phyloP scores from a whole-genome alignment of 345 rosid genomes.

The Hibiscus tridactylites region DNA sequence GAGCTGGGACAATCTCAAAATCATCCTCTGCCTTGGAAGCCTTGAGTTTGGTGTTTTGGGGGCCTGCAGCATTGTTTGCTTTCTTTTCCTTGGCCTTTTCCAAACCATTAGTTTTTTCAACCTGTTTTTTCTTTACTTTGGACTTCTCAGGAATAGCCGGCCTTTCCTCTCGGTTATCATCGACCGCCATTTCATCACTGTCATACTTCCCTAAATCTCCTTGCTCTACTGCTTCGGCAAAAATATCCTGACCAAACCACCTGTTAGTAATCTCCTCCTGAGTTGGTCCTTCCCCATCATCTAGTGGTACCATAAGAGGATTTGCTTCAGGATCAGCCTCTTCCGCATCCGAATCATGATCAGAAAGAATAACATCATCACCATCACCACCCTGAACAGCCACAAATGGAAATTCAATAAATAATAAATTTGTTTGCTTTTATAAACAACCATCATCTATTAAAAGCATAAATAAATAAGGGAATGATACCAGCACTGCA shows the following conservation, averaged over 20 bases:
- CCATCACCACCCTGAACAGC: slow-evolving; percentile 48
- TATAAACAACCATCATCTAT: background rate
- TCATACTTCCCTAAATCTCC: slow-evolving; percentile 55
- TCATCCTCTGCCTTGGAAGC: slow-evolving; percentile 39
- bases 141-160: slow-evolving; percentile 11
- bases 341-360: slow-evolving; percentile 45
- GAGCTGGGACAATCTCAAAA: slow-evolving; percentile 80
- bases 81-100: slow-evolving; percentile 32
- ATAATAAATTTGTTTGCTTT: background rate
- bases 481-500: background rate
- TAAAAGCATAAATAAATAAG: background rate
- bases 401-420: background rate
- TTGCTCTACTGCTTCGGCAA: slow-evolving; percentile 67
- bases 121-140: slow-evolving; percentile 27
- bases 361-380: slow-evolving; percentile 34
- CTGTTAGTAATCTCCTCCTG: slow-evolving; percentile 63
- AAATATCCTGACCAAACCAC: slow-evolving; percentile 86
- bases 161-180: slow-evolving; percentile 16
- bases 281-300: slow-evolving; percentile 53
- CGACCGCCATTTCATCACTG: slow-evolving; percentile 43
- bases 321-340: slow-evolving; percentile 51
- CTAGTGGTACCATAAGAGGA: slow-evolving; percentile 72
- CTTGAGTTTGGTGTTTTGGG: slow-evolving; percentile 15
- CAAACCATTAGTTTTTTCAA: slow-evolving; percentile 9
- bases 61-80: slow-evolving; percentile 10